Evolutionary conservation across 2,329 filamentous ascomycete species (phyloP), one percentile per base, ranked within the genome.

Genomic region (Paracamarosporium sp.): DNA sequence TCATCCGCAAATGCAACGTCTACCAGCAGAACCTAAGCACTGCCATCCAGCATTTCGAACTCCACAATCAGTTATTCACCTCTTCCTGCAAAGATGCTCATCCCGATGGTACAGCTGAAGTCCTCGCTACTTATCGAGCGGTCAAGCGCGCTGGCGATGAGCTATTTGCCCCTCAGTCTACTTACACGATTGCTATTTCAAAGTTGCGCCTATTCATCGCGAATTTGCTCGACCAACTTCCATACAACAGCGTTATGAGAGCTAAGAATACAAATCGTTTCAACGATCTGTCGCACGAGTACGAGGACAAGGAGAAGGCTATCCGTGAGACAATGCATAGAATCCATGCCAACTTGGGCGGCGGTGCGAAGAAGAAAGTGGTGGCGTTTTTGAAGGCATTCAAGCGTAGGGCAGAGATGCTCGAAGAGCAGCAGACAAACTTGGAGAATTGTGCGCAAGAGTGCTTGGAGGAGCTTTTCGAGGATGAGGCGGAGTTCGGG

Each of bases 21-120:
- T 13, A 13, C 6, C 31, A 27, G 13, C 13, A 25, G 1, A 7
- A 11, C 15, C 38, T 50, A 15, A 22, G 22, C 31, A n/a, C 22
- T 13, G 46, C 46, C 20, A 25, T 50, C 12, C 46, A 50, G 46
- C 46, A 33, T 9, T 50, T 50, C 46, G 46, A 50, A 4, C 15
- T 30, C 5, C 7, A 38, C 27, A 17, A 17, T 5, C 46, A 50
- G n/a, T 28, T 50, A 20, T 38, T 50, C 22, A 22, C 20, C 31
- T 17, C 20, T 1, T 24, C 45, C 8, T 48, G 28, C 17, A 20
- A 22, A 6, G 7, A 9, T 12, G 30, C 28, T 8, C 20, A 28
- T 27, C 24, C 33, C 13, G 22, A 38, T 8, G 36, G 40, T 8
- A 12, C n/a, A 9, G 1, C 25, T 11, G 36, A 35, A 11, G 15